These are phyloP conservation scores for Beverwykella pulmonaria DNA, from an alignment of 495 filamentous ascomycete species.

Conservation along the genomic window DNA sequence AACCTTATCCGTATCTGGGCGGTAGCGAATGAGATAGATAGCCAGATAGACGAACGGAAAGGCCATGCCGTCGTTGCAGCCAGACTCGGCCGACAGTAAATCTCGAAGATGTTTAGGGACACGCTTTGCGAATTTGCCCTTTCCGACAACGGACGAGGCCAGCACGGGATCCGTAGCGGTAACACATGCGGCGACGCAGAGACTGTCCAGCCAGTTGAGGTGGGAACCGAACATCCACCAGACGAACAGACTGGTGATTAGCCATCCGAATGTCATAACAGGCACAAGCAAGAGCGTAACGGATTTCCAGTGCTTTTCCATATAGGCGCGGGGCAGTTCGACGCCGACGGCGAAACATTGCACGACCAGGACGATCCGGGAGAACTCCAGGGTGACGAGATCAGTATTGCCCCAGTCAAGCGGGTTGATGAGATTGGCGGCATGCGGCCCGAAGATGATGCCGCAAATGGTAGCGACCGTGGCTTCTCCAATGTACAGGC, in stretches of 20 bases:
- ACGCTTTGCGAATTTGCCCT: conserved; percentile 96
- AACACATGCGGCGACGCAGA: conserved; percentile 87
- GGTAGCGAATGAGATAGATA: conserved; percentile 82
- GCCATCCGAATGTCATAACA: conserved; percentile 97
- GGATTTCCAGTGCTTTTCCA: conserved; percentile 97
- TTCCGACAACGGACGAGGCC: conserved; percentile 96
- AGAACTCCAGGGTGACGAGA: conserved; percentile 95
- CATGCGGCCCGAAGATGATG: conserved; percentile 96
- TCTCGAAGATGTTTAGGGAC: conserved; percentile 97
- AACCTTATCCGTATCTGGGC: conserved; percentile 65
- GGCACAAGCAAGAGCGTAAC: conserved; percentile 86
- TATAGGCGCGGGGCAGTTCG: conserved; percentile 94
- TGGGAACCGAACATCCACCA: conserved; percentile 84
- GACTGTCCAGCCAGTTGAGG: conserved; percentile 84
- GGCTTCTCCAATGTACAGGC: conserved; percentile 97
- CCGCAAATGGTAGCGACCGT: conserved; percentile 95
- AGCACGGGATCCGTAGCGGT: conserved; percentile 98
- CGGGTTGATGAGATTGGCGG: conserved; percentile 87
- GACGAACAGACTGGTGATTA: conserved; percentile 90
- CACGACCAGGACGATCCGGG: conserved; percentile 94
- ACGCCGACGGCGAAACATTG: conserved; percentile 99
- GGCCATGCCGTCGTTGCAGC: conserved; percentile 99
- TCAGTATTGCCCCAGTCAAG: conserved; percentile 87
- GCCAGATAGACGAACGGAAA: conserved; percentile 97
- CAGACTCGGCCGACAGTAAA: conserved; percentile 92